Base-by-base conservation (phyloP, 768 basidiomycete genomes). In the Pulveroboletus ravenelii region DNA sequence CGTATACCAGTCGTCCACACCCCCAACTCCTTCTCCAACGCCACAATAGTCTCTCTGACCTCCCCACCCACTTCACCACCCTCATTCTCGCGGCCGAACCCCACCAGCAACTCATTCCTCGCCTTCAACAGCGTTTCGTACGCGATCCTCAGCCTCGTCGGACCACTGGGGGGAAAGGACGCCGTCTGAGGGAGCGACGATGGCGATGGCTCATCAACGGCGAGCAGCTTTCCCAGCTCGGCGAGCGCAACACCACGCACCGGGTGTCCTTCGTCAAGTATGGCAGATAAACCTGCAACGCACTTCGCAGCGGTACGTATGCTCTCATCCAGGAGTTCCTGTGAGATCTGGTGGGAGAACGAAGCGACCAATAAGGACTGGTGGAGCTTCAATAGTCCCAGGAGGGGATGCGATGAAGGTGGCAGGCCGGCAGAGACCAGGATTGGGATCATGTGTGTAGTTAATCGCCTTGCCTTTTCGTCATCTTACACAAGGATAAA, bases 221-320 rank as follows among this genome's bases (percentile, higher is more conserved):
- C 80, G 6, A 93, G 74, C 7, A 93, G 70, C 69, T 92, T 93
- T 0, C 88, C 91, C 6, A 90, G 73, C 64, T 94, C 92, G 3
- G 85, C 82, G 8, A 85, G 70, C 5, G 87, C 82, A 20, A 94
- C 71, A 0, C 80, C 89, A 1, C 88, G 77, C 1, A 87, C 77
- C 0, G 93, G 92, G 63, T 95, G 93, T 2, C 87, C 87, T 10
- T 72, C 64, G 0, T 72, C 66, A 15, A 91, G 75, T 3, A 89
- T 62, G 12, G 62, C 65, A 5, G 68, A 63, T 6, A 91, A 60
- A 1, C 84, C 92, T 0, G 75, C 69, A 18, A 71, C 71, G 10
- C 78, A 72, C 39, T 77, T 76, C 14, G 78, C 76, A 1, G 84
- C 78, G 5, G 74, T 74, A 23, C 80, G 74, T 52, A 90, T 77